A percentile compares a stretch with the other conserved stretches of the same genome.
Evolutionary conservation across 371 early-diverging fungal genomes (phyloP).

Genomic region (Saksenaea oblongispora): DNA sequence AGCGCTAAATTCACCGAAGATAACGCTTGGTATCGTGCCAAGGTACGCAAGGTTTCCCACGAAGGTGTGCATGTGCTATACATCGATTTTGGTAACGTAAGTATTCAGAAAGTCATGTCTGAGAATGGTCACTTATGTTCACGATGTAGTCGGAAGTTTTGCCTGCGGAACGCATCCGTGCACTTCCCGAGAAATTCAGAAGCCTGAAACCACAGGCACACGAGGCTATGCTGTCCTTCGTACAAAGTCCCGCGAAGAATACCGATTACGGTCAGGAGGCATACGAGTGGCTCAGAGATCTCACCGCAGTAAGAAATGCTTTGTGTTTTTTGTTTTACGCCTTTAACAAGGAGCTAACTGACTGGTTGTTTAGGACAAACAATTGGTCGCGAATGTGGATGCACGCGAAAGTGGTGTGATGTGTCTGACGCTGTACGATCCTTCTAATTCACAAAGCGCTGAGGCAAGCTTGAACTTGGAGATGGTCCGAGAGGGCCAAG

Average conservation of each 20-base stretch:
- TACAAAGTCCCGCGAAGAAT: constrained; percentile 65
- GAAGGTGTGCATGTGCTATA: constrained; percentile 78
- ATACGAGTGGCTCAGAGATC: constrained; percentile 63
- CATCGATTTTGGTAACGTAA: constrained; percentile 91
- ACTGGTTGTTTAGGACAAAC: constrained; percentile 55
- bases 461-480: constrained; percentile 78
- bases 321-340: neutral
- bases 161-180: constrained; percentile 58
- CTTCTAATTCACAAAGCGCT: constrained; percentile 55
- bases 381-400: constrained; percentile 80
- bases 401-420: constrained; percentile 57
- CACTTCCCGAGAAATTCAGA: constrained; percentile 66
- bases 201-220: constrained; percentile 77
- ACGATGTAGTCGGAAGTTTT: constrained; percentile 59
- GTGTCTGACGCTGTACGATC: constrained; percentile 77
- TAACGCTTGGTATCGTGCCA: constrained; percentile 90
- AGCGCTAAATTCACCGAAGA: constrained; percentile 89
- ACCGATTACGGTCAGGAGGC: constrained; percentile 83
- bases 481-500: constrained; percentile 79
- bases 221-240: constrained; percentile 83
- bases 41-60: constrained; percentile 66
- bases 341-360: neutral
- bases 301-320: constrained; percentile 50
- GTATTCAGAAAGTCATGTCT: constrained; percentile 8
- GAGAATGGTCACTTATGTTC: neutral